Percentiles rank a stretch among this genome's conserved stretches.
phyloP scores from a whole-genome alignment of 2,329 filamentous ascomycete species.

The Beauveria medogensis region DNA sequence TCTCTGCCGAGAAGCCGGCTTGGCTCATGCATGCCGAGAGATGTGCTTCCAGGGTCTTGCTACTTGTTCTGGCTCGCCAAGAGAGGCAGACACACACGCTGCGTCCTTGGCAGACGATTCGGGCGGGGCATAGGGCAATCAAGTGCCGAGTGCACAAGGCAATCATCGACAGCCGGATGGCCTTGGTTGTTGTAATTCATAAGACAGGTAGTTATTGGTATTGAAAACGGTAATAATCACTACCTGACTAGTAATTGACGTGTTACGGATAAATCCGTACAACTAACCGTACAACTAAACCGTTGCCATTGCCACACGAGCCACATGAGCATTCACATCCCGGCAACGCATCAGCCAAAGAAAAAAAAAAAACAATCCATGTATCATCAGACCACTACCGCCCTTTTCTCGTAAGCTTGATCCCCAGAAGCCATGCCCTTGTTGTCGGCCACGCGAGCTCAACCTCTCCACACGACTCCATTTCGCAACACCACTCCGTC shows the following conservation, averaged over 20 bases:
- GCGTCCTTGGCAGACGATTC: slow-evolving; percentile 1
- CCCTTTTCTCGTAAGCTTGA: neutral
- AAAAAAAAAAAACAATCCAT: too few relatives aligned
- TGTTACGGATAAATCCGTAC: too few relatives aligned
- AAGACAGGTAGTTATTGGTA: too few relatives aligned
- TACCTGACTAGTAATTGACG: neutral
- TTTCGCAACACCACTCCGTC: neutral
- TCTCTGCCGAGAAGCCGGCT: neutral
- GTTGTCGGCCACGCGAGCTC: too few relatives aligned
- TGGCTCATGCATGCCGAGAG: neutral
- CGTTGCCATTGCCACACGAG: neutral
- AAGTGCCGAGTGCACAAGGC: neutral
- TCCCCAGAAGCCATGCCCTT: neutral
- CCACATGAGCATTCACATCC: neutral
- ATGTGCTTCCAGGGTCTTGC: neutral
- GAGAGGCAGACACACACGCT: too few relatives aligned
- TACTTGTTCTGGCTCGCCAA: too few relatives aligned
- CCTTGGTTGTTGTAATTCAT: too few relatives aligned
- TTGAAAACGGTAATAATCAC: too few relatives aligned
- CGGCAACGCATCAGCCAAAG: neutral
- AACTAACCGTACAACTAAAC: too few relatives aligned
- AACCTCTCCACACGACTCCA: too few relatives aligned
- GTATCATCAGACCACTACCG: neutral
- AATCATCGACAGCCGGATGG: too few relatives aligned
- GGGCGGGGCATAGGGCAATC: neutral